Conservation (phyloP, 2,329 filamentous ascomycete species). For the Hypoxylon sp. region DNA sequence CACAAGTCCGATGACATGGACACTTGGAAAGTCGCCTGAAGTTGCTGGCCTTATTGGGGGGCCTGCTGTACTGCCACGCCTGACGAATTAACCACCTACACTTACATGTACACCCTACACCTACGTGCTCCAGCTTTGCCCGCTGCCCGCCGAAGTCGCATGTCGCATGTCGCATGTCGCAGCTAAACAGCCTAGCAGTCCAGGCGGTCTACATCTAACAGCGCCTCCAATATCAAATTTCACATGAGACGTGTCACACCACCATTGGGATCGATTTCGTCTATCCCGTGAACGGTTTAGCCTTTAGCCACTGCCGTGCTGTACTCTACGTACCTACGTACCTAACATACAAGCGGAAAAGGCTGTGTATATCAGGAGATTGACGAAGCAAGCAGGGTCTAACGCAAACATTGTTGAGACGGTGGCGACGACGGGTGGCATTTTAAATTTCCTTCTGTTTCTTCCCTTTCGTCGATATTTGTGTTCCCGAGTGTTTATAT, state of each 20-base stretch:
- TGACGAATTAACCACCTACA: neutral
- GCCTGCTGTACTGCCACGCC: neutral
- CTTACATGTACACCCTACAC: too few species aligned
- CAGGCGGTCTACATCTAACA: slow-evolving; percentile 38
- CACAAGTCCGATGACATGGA: slow-evolving; percentile 35
- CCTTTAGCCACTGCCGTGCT: slow-evolving; percentile 19
- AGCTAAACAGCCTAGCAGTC: slow-evolving; percentile 14
- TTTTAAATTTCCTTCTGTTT: slow-evolving; percentile 13
- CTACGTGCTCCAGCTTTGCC: slow-evolving; percentile 2
- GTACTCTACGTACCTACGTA: slow-evolving; percentile 3
- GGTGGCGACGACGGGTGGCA: slow-evolving; percentile 38
- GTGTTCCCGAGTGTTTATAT: slow-evolving; percentile 26
- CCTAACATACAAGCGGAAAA: slow-evolving; percentile 11
- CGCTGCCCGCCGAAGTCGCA: slow-evolving; percentile 42
- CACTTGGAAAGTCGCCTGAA: slow-evolving; percentile 5
- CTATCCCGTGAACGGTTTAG: slow-evolving; percentile 30
- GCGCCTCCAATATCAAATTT: slow-evolving; percentile 31
- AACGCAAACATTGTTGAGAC: slow-evolving; percentile 27
- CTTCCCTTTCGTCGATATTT: slow-evolving; percentile 36
- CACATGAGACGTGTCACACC: slow-evolving; percentile 44
- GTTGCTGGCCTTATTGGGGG: slow-evolving; percentile 3
- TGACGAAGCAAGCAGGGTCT: slow-evolving; percentile 19
- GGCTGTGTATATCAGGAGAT: slow-evolving; percentile 37
- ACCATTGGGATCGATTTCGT: slow-evolving; percentile 40
- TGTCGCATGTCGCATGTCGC: slow-evolving; percentile 19